Percentiles rank a stretch among this genome's conserved stretches.
These are phyloP conservation scores for Hymenoscyphus infarciens DNA, from an alignment of 2,329 filamentous ascomycete genomes.

Conservation along the genomic window DNA sequence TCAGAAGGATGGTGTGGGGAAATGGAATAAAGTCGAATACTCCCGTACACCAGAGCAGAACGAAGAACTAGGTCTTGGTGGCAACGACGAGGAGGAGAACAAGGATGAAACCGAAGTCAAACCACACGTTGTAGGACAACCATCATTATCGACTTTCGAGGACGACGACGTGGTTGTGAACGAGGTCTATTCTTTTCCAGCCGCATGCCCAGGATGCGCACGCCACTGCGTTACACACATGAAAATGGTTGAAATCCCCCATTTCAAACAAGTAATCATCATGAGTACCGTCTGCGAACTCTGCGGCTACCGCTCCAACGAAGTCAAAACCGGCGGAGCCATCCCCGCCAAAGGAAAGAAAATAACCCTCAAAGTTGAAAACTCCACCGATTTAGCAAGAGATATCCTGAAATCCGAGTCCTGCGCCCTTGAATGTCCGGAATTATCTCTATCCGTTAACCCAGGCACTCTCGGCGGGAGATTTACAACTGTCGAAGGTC, in stretches of 20 bases:
- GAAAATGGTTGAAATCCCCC: slow-evolving; percentile 98
- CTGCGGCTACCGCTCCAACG: slow-evolving; percentile 93
- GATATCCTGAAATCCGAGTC: slow-evolving; percentile 97
- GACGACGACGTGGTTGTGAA: slow-evolving; percentile 86
- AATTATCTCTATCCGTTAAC: slow-evolving; percentile 82
- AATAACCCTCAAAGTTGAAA: slow-evolving; percentile 73
- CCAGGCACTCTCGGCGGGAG: slow-evolving; percentile 91
- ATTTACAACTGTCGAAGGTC: slow-evolving; percentile 94
- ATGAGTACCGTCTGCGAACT: slow-evolving; percentile 91
- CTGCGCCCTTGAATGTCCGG: slow-evolving; percentile 80
- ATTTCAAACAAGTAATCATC: slow-evolving; percentile 95
- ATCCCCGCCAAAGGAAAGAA: slow-evolving; percentile 82
- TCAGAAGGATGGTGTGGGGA: slow-evolving; percentile 72
- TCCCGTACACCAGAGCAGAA: slow-evolving; percentile 82
- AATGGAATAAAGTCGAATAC: slow-evolving; percentile 86
- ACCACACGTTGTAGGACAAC: slow-evolving; percentile 41
- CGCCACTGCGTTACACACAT: slow-evolving; percentile 87
- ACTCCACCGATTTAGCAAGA: slow-evolving; percentile 70
- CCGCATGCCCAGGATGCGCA: slow-evolving; percentile 86
- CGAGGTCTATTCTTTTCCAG: slow-evolving; percentile 89
- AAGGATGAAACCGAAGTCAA: slow-evolving; percentile 45
- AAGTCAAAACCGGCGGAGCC: slow-evolving; percentile 95
- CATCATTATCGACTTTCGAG: slow-evolving; percentile 39
- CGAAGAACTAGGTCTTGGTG: slow-evolving; percentile 72
- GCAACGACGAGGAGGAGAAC: slow-evolving; percentile 54